phyloP scores from a whole-genome alignment of 352 stramenopile genomes.

The Phytophthora cryptogea region DNA sequence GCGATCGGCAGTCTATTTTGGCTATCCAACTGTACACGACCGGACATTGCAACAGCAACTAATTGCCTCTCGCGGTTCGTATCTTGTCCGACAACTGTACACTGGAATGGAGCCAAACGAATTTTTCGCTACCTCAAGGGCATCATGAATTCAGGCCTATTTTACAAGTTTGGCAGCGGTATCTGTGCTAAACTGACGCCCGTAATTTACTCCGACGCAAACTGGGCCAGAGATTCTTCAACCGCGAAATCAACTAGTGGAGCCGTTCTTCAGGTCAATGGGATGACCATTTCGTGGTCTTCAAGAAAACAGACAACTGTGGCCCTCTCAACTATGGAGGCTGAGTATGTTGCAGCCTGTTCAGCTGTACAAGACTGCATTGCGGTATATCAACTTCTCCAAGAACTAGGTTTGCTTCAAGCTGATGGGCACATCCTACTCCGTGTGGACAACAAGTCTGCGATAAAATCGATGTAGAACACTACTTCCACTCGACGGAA shows the following conservation, averaged over 20 bases:
- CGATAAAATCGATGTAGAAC: no score
- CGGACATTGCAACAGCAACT: slow-evolving; percentile 7
- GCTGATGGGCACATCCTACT: no score
- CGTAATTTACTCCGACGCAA: slow-evolving; percentile 12
- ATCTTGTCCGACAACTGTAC: slow-evolving; percentile 1
- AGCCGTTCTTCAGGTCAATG: slow-evolving; percentile 18
- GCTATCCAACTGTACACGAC: slow-evolving; percentile 17
- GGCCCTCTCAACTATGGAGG: slow-evolving; percentile 16
- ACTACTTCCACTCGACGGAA: no score
- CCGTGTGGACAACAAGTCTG: no score
- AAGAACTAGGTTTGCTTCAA: slow-evolving; percentile 8
- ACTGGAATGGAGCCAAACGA: slow-evolving; percentile 13
- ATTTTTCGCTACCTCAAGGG: slow-evolving; percentile 8
- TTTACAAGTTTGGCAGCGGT: slow-evolving; percentile 5
- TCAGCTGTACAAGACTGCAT: slow-evolving; percentile 20
- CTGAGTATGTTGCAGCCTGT: slow-evolving; percentile 15
- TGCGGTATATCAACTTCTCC: slow-evolving; percentile 10
- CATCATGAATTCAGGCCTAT: not conserved
- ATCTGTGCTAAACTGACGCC: no score
- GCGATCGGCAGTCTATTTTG: slow-evolving; percentile 6
- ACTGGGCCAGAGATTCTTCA: slow-evolving; percentile 12
- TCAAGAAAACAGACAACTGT: slow-evolving; percentile 14
- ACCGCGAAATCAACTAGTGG: slow-evolving; percentile 13
- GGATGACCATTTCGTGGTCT: slow-evolving; percentile 12
- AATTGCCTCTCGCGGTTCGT: slow-evolving; percentile 15